Conservation (phyloP, 176 grass and related monocot genomes). For the Zoysia japonica region DNA sequence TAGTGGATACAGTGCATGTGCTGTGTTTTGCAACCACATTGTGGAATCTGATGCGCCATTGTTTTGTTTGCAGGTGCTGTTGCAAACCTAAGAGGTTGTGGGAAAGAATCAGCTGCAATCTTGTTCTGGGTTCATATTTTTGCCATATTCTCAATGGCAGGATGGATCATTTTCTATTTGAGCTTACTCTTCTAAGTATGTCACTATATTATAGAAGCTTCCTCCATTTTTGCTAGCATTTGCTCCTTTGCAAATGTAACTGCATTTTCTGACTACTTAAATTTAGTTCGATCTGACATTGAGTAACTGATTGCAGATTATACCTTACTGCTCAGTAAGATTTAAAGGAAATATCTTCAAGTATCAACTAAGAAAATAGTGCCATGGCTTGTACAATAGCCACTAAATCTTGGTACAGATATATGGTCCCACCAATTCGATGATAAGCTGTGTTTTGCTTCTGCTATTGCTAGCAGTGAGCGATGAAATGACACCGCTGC, state of each 20-base stretch:
- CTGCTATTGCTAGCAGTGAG: not conserved
- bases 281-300: not conserved
- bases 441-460: slow-evolving; percentile 15
- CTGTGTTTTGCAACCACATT: slow-evolving; percentile 29
- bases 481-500: not conserved
- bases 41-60: slow-evolving; percentile 19
- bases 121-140: slow-evolving; percentile 99
- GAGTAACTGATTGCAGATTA: slow-evolving; percentile 20
- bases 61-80: slow-evolving; percentile 70
- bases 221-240: not conserved
- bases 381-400: slow-evolving; percentile 40
- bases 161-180: slow-evolving; percentile 89
- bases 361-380: not conserved
- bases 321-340: not conserved
- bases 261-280: not conserved
- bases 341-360: slow-evolving; percentile 6
- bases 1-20: slow-evolving; percentile 13
- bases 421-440: not conserved
- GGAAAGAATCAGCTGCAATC: slow-evolving; percentile 93
- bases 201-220: not conserved
- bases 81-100: slow-evolving; percentile 87
- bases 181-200: slow-evolving; percentile 76
- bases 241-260: not conserved
- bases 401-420: slow-evolving; percentile 35
- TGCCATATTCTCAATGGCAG: slow-evolving; percentile 93